These are phyloP conservation scores for Globisporangium canariense DNA, from an alignment of 352 stramenopile genomes.

Conservation along the genomic window DNA sequence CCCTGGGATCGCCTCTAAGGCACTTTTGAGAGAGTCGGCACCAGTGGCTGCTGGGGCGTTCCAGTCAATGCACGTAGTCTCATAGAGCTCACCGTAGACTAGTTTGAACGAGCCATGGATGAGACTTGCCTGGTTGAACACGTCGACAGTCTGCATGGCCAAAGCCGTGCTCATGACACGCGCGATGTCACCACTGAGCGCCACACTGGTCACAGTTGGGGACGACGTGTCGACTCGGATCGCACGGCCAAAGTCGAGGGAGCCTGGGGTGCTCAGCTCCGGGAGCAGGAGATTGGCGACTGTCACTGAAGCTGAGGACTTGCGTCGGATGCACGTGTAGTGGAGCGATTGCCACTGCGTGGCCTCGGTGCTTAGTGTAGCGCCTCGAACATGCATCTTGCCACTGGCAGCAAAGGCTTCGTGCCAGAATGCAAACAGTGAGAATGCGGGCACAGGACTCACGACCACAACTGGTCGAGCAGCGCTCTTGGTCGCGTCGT, in stretches of 20 bases:
- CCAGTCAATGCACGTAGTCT: slow-evolving; percentile 55
- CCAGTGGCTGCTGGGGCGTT: slow-evolving; percentile 32
- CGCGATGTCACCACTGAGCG: slow-evolving; percentile 34
- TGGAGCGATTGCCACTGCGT: slow-evolving; percentile 48
- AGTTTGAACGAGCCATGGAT: slow-evolving; percentile 53
- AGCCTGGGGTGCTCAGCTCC: slow-evolving; percentile 35
- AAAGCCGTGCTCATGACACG: slow-evolving; percentile 32
- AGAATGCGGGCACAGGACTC: slow-evolving; percentile 5
- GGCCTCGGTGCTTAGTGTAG: slow-evolving; percentile 14
- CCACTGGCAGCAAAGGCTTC: slow-evolving; percentile 31
- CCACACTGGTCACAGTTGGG: slow-evolving; percentile 32
- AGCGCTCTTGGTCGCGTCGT: slow-evolving; percentile 28
- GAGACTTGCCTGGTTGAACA: slow-evolving; percentile 49
- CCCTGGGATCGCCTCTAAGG: slow-evolving; percentile 37
- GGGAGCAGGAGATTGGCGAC: slow-evolving; percentile 46
- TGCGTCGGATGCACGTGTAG: slow-evolving; percentile 43
- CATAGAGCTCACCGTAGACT: slow-evolving; percentile 29
- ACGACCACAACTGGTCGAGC: slow-evolving; percentile 24
- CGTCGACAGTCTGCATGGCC: slow-evolving; percentile 48
- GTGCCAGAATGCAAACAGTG: slow-evolving; percentile 38
- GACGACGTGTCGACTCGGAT: slow-evolving; percentile 54
- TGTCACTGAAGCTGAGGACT: slow-evolving; percentile 31
- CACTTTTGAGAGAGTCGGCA: slow-evolving; percentile 29
- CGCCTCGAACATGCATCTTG: slow-evolving; percentile 34
- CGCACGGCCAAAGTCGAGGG: slow-evolving; percentile 47